Evolutionary conservation across 352 stramenopile species (phyloP), one percentile per base, ranked within the genome.

Genomic region (Phytophthora colocasiae): DNA sequence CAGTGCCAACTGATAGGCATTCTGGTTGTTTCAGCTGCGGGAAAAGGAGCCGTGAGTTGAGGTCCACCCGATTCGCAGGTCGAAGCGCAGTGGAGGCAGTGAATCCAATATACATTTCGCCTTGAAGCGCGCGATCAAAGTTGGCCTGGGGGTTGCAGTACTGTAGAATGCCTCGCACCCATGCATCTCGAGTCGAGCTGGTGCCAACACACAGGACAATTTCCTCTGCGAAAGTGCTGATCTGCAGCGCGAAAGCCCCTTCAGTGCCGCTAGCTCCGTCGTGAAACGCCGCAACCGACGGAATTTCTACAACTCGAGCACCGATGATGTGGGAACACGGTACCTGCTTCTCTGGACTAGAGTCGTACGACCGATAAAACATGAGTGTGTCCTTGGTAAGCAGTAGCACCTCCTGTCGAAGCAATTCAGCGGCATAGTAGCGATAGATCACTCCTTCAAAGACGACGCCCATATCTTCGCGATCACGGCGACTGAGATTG

Each of bases 361-460:
- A 80, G 24, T 80, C 87, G 54, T 80, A 90, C 19, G 85, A 90
- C 14, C 87, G 81, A 44, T 85, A 93, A 54, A 92, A 92, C 6
- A 83, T 62, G 24, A 95, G 69, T 1, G 66, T 54, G 11, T 83
- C 63, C 3, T 71, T 55, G 4, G 87, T 92, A n/a, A 92, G 67
- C 44, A 92, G 59, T 11, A 96, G 49, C 14, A 92, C 84, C 36
- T 96, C 87, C 55, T 96, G 87, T 11, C 87, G 77, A n/a, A 91
- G 50, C 1, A 93, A 39, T 14, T 78, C 66, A 26, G 78, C 70
- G 2, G 82, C 61, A 32, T 85, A 85, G 45, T 88, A 94, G 27
- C 85, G 85, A 43, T 92, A 91, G 24, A 91, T 71, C 9, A 94
- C 84, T 19, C 85, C 82, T 67, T 92, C 83, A 29, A 81, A 89